Evolutionary conservation across 2,329 filamentous ascomycete species (phyloP), one percentile per base, ranked within the genome.

Genomic region (Colletotrichum sidae): DNA sequence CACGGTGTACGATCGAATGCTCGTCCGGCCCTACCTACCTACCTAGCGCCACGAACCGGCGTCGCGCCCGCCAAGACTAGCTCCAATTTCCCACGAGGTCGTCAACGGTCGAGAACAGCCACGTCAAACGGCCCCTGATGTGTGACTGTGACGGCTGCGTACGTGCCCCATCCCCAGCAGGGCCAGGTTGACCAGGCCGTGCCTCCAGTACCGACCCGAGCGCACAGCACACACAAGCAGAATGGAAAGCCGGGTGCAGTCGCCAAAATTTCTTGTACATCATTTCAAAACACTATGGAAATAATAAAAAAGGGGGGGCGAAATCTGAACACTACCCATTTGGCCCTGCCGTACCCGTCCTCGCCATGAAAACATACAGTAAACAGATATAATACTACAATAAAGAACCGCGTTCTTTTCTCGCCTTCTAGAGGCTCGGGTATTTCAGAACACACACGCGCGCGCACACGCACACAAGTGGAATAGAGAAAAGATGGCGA

Each of bases 391-490:
- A 49, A 38, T 53, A 66, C 51, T 42, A 57, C 58, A 57, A 55
- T 52, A 65, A 58, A 42, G 12, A 38, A 60, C 62, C 52, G 56
- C 51, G 46, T 61, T 65, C 58, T 62, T 65, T 61, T 49, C 53
- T 56, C 52, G 55, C 65, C 60, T 65, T 60, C 55, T 67, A 61
- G 47, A 66, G 46, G 64, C 54, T 67, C 59, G 64, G 67, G 67
- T 68, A 68, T 67, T 68, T 67, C 59, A 67, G 67, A 68, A 64
- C 37, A 57, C 44, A 13, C 44, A 50, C 33, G 57, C 37, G 49
- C 55, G 59, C 37, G 52, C 44, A 4, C 44, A 57, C 33, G 57
- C 37, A 53, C 55, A 58, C 42, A 53, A 65, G 44, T 58, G 47
- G 57, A 65, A 56, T 44, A 58, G 60, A 58, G 45, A 52, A 38